Percentiles rank a stretch among this genome's conserved stretches.
These are phyloP conservation scores for Aquilaria yunnanensis DNA, from an alignment of 345 rosid genomes.

Conservation along the genomic window DNA sequence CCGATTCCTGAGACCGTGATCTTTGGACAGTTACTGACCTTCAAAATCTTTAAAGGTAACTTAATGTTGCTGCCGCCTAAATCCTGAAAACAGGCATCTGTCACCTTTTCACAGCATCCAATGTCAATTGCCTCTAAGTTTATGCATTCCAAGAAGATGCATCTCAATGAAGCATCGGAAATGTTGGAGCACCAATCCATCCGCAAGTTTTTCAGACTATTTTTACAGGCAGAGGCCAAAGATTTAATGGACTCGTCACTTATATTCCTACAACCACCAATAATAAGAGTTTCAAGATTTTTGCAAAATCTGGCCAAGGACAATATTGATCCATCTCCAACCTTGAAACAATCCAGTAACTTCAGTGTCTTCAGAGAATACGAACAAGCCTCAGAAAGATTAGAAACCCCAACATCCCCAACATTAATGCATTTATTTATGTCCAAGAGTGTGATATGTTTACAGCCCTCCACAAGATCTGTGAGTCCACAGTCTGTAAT, in stretches of 20 bases:
- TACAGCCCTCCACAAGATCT: slow-evolving; percentile 68
- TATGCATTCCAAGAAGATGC: slow-evolving; percentile 57
- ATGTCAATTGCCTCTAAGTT: slow-evolving; percentile 82
- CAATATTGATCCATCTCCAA: slow-evolving; percentile 54
- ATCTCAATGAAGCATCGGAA: slow-evolving; percentile 63
- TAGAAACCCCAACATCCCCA: slow-evolving; percentile 64
- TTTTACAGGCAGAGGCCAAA: slow-evolving; percentile 56
- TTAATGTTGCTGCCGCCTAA: slow-evolving; percentile 26
- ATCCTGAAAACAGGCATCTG: slow-evolving; percentile 58
- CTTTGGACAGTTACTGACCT: slow-evolving; percentile 69
- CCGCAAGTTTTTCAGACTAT: slow-evolving; percentile 62
- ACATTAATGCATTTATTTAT: slow-evolving; percentile 75
- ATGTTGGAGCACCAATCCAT: slow-evolving; percentile 94
- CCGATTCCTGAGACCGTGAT: slow-evolving; percentile 62
- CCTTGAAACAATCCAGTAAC: slow-evolving; percentile 74
- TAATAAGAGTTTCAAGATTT: slow-evolving; percentile 66
- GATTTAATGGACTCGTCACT: slow-evolving; percentile 53
- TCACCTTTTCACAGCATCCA: slow-evolving; percentile 82
- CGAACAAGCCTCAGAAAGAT: slow-evolving; percentile 57
- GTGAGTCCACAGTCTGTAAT: slow-evolving; percentile 62
- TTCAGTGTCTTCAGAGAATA: slow-evolving; percentile 67
- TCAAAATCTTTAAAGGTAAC: slow-evolving; percentile 58
- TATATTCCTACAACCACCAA: slow-evolving; percentile 80
- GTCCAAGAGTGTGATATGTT: slow-evolving; percentile 50
- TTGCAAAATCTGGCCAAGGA: slow-evolving; percentile 60